Conservation (phyloP, 768 basidiomycete species). For the Tricholoma hemisulphureum region DNA sequence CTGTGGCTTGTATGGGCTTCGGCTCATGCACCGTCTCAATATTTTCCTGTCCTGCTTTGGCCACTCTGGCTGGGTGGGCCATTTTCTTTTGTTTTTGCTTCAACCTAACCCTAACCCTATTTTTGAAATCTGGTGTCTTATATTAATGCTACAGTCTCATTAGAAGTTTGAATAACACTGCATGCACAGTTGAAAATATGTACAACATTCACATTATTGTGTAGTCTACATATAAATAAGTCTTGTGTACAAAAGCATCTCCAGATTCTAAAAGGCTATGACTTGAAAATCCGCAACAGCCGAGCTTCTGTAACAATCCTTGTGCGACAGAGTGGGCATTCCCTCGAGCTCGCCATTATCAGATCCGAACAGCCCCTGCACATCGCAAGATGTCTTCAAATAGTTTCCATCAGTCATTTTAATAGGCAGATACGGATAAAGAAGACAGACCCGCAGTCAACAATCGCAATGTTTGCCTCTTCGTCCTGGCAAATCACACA, state of each 20-base stretch:
- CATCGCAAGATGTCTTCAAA: constrained; percentile 71
- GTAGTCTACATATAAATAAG: too few relatives aligned
- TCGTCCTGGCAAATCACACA: constrained; percentile 95
- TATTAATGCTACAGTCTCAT: too few relatives aligned
- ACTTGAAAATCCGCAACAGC: constrained; percentile 72
- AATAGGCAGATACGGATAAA: background rate
- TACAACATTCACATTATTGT: too few relatives aligned
- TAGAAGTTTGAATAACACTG: too few relatives aligned
- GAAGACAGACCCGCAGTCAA: constrained; percentile 83
- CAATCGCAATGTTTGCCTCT: constrained; percentile 89
- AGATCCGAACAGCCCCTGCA: constrained; percentile 77
- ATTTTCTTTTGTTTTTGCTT: too few relatives aligned
- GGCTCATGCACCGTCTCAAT: constrained; percentile 78
- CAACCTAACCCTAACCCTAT: too few relatives aligned
- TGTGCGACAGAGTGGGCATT: constrained; percentile 90
- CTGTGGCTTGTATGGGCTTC: constrained; percentile 63
- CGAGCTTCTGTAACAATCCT: constrained; percentile 82
- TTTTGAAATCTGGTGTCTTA: too few relatives aligned
- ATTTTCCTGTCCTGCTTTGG: constrained; percentile 73
- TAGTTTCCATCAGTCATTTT: background rate
- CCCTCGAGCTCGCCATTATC: constrained; percentile 73
- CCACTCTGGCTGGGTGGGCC: constrained; percentile 30
- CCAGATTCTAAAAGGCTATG: constrained; percentile 19
- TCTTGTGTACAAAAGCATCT: too few relatives aligned
- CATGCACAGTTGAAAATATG: too few relatives aligned